Percentiles rank a stretch among this genome's conserved stretches.
phyloP scores from a whole-genome alignment of 768 basidiomycete genomes.

The Lactarius hatsudake region DNA sequence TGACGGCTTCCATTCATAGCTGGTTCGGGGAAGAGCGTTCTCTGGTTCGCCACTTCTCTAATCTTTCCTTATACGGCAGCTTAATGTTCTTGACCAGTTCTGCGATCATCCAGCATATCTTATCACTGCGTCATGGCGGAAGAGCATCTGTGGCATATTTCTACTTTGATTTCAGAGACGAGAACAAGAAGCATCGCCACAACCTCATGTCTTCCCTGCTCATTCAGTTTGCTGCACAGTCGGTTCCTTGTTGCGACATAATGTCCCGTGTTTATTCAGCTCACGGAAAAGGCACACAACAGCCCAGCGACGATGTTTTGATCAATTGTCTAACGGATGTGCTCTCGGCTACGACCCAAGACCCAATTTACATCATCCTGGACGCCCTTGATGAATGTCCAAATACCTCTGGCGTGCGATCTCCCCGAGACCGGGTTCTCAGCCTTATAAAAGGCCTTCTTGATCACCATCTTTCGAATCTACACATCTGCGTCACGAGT shows the following conservation, averaged over 20 bases:
- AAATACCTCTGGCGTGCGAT: not conserved
- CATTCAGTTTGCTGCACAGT: not conserved
- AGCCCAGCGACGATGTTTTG: not conserved
- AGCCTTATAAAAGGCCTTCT: not conserved
- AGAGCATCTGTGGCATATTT: not conserved
- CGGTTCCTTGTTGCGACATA: not conserved
- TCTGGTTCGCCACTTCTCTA: not conserved
- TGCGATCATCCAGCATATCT: not conserved
- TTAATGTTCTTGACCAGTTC: not conserved
- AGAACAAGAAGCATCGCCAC: not conserved
- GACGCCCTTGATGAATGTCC: not conserved
- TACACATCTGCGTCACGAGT: not conserved
- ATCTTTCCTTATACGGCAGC: not conserved
- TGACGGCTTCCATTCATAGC: not conserved
- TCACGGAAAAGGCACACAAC: not conserved
- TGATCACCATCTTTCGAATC: not conserved
- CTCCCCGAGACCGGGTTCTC: not conserved
- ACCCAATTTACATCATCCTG: not conserved
- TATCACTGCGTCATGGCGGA: not conserved
- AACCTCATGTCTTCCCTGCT: not conserved
- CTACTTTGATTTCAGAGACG: not conserved
- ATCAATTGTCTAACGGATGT: not conserved
- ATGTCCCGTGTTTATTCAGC: not conserved
- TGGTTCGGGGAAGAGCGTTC: not conserved
- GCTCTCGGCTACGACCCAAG: not conserved